Percentiles rank a stretch among this genome's conserved stretches.
Evolutionary conservation across 2,329 filamentous ascomycete genomes (phyloP).

Genomic region (Fusarium penzigii): DNA sequence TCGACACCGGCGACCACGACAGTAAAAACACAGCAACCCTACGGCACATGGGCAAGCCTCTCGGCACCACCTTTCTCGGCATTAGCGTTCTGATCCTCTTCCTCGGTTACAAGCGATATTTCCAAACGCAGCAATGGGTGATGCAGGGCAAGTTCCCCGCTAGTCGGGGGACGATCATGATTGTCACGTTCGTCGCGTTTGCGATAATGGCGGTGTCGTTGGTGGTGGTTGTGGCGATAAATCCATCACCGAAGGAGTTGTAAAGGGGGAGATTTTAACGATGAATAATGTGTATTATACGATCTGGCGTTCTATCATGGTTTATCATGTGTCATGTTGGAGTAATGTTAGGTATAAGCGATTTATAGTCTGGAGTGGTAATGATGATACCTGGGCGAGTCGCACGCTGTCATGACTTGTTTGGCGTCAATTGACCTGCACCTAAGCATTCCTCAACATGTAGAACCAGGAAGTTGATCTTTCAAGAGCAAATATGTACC

Average conservation of each 20-base stretch:
- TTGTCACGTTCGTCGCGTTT: constrained; percentile 67
- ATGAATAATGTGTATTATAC: not conserved
- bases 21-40: constrained; percentile 46
- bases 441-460: too few species aligned
- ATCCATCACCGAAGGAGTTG: constrained; percentile 34
- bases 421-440: too few species aligned
- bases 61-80: constrained; percentile 74
- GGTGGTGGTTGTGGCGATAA: constrained; percentile 60
- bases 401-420: too few species aligned
- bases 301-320: too few species aligned
- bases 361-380: too few species aligned
- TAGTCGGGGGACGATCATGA: constrained; percentile 71
- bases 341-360: too few species aligned
- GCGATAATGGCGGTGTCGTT: constrained; percentile 62
- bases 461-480: too few species aligned
- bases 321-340: too few species aligned
- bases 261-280: constrained; percentile 2
- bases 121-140: constrained; percentile 77
- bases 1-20: constrained; percentile 40
- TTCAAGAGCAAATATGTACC: too few species aligned
- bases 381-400: too few species aligned
- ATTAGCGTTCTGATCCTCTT: constrained; percentile 75
- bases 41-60: constrained; percentile 68
- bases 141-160: constrained; percentile 79
- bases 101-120: constrained; percentile 77